Base-by-base conservation (phyloP, 2,329 filamentous ascomycete species). In the Beauveria varroae region DNA sequence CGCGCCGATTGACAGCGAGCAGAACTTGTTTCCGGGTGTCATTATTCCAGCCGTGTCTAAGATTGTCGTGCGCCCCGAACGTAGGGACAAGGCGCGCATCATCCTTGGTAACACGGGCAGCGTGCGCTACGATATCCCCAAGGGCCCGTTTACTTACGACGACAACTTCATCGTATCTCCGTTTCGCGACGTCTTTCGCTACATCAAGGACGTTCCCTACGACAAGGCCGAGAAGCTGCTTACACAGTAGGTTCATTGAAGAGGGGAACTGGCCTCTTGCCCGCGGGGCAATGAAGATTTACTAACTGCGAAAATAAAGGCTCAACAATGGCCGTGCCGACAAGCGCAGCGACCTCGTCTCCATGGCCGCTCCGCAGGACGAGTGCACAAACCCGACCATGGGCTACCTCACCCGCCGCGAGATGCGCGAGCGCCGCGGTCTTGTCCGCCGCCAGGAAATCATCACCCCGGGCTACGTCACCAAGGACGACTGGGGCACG, bases 91-190 rank as follows among this genome's bases (percentile, higher is more conserved):
- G 28, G 74, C 84, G 1, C 78, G 85, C 34, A 73, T 86, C 50
- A 79, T 87, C 63, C 77, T 86, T 63, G 78, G 79, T 63, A 88
- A 87, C 70, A 86, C 83, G 0, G 85, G 84, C 28, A 77, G 76
- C 37, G 77, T 87, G 26, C 81, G 85, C 2, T 87, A 86, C 66
- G 85, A 88, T 65, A 71, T 88, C 14, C 77, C 82, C 63, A 78
- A 87, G 70, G 86, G 86, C 0, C 82, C 83, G 0, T 88, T 87
- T 67, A 86, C 84, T 0, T 78, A 72, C 20, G 77, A 79, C 47
- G 75, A 78, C 62, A 75, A 71, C 50, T 84, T 81, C 69, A 84
- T 85, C 64, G 79, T 84, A 0, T 81, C 79, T 0, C 82, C 83
- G 0, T 86, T 85, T 68, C 68, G 70, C 5, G 79, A 85, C 54